Percentiles rank a stretch among this genome's conserved stretches.
These are phyloP conservation scores for Cyberlindnera veronae DNA, from an alignment of 805 yeast species.

Conservation along the genomic window DNA sequence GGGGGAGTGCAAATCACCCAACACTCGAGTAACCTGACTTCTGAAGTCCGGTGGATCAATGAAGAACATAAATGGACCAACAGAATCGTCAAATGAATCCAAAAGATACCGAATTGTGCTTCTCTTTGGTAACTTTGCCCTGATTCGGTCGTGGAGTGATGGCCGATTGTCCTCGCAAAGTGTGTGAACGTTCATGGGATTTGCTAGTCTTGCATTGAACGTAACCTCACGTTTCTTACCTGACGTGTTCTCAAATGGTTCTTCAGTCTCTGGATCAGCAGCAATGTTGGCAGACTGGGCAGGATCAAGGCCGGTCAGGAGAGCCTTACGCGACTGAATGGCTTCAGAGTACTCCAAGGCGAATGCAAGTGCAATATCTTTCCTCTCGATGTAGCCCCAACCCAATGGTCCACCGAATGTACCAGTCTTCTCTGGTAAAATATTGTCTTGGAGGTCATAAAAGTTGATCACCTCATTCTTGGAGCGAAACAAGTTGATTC, in stretches of 20 bases:
- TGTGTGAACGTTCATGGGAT: background rate
- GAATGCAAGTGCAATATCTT: conserved; percentile 10
- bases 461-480: conserved; percentile 8
- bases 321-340: background rate
- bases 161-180: background rate
- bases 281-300: too few relatives aligned
- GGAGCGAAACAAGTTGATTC: conserved; percentile 2
- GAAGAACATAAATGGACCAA: conserved; percentile 3
- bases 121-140: conserved; percentile 4
- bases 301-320: background rate
- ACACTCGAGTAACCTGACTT: background rate
- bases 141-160: conserved; percentile 3
- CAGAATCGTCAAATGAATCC: background rate
- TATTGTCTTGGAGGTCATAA: background rate
- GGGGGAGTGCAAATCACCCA: conserved; percentile 5
- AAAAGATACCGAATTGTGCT: background rate
- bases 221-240: conserved; percentile 2
- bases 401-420: conserved; percentile 7
- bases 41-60: background rate
- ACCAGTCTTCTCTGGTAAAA: background rate
- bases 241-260: conserved; percentile 5
- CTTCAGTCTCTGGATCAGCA: background rate
- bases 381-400: conserved; percentile 5
- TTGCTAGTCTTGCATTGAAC: conserved; percentile 1
- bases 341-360: conserved; percentile 4